phyloP scores from a whole-genome alignment of 805 yeast genomes.

The Wickerhamomyces subpelliculosus region DNA sequence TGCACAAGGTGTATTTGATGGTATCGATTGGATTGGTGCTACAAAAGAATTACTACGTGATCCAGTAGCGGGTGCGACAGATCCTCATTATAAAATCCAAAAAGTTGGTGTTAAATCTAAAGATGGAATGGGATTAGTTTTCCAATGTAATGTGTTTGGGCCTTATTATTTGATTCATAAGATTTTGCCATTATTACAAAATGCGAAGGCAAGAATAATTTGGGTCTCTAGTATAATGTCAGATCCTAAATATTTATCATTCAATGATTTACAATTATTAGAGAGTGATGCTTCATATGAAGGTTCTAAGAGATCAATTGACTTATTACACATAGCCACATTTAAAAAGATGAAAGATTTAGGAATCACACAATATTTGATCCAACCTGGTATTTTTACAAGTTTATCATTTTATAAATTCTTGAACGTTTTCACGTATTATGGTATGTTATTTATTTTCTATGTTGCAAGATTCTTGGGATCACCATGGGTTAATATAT shows the following conservation, averaged over 20 bases:
- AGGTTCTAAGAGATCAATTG: conserved; percentile 85
- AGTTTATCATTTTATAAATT: conserved; percentile 73
- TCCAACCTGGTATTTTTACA: conserved; percentile 92
- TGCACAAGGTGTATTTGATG: conserved; percentile 81
- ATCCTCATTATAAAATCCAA: conserved; percentile 82
- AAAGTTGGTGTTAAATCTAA: conserved; percentile 63
- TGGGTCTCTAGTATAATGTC: conserved; percentile 90
- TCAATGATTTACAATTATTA: conserved; percentile 68
- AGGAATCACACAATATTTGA: conserved; percentile 66
- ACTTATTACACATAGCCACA: conserved; percentile 71
- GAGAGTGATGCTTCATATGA: conserved; percentile 69
- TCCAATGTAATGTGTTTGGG: conserved; percentile 95
- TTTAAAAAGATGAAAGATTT: conserved; percentile 41
- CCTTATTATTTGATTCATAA: conserved; percentile 81
- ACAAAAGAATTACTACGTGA: conserved; percentile 52
- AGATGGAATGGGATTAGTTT: conserved; percentile 82
- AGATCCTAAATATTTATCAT: conserved; percentile 62
- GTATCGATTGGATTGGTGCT: conserved; percentile 84
- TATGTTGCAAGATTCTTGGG: conserved; percentile 79
- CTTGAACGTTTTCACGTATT: conserved; percentile 70
- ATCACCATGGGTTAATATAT: conserved; percentile 81
- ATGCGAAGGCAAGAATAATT: conserved; percentile 56
- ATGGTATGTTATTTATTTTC: conserved; percentile 81
- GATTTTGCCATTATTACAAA: conserved; percentile 45
- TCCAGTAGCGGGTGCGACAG: conserved; percentile 81